Evolutionary conservation across 225 moss, liverwort and hornwort species (phyloP), one percentile per base, ranked within the genome.

Genomic region (Lunularia cruciata): DNA sequence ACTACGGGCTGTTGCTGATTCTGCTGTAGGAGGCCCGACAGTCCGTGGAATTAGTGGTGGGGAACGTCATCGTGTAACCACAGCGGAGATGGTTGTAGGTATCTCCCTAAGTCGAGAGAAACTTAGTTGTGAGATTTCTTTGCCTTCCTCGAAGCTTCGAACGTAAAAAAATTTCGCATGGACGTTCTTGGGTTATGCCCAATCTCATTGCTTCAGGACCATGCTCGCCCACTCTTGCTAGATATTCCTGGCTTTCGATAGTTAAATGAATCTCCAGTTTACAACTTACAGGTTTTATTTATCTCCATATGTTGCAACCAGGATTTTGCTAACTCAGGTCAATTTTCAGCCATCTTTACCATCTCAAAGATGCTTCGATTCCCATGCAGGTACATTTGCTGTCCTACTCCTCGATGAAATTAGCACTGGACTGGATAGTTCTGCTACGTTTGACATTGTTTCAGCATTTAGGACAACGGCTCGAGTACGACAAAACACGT

Each of bases 381-480:
- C 69, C 10, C 43, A 16, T 68, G 64, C 75, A 92, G 90, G 92
- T 61, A 86, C 90, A 5, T 90, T 67, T 60, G 72, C 83, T 45
- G 83, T 90, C 8, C 79, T 86, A 30, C 77, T 90, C 55, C 78
- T 92, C 3, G 92, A 92, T 79, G 90, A 93, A 73, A 93, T 92
- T 39, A 92, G 88, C 75, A 93, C 90, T 23, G 90, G 92, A 36
- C 86, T 93, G 16, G 92, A 93, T 61, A 93, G 92, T 74, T 90
- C 90, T 77, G 86, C 90, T 20, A 84, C 92, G 72, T 93, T 86
- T 78, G 90, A 93, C 72, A 93, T 93, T 61, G 92, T 93, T 76
- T 85, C 83, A 65, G 82, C 92, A 33, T 77, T 93, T n/a, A 72
- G 86, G 33, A 93, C 85, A 42, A 77, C 85, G 69, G 86, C 90